Percentiles rank a stretch among this genome's conserved stretches.
phyloP scores from a whole-genome alignment of 83 land plant species.

The Larix sibirica region DNA sequence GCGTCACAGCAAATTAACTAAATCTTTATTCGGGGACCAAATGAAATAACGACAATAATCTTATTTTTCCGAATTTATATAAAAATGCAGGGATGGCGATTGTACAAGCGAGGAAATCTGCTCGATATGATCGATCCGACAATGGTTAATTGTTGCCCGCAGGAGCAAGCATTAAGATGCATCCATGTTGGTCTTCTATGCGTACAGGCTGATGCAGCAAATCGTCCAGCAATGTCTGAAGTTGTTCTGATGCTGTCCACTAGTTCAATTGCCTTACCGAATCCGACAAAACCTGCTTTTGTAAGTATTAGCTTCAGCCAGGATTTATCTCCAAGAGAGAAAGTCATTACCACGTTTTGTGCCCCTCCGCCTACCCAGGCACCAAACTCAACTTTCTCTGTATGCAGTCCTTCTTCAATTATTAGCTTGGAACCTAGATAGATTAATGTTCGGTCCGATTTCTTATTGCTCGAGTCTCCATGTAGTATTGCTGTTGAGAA shows the following conservation, averaged over 20 bases:
- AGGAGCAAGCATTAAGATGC: conserved; percentile 2
- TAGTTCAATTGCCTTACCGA: not conserved
- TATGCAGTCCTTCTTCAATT: too few species aligned
- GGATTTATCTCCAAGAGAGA: too few species aligned
- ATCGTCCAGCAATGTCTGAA: not conserved
- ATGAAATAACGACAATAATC: not conserved
- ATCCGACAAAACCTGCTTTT: conserved; percentile 7
- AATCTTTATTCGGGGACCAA: not conserved
- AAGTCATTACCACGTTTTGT: too few species aligned
- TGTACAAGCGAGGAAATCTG: not conserved
- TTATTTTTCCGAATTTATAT: not conserved
- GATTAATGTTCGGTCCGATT: too few species aligned
- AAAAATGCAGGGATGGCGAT: conserved; percentile 9
- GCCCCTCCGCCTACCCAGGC: too few species aligned
- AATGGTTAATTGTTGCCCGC: not conserved
- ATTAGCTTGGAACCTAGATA: too few species aligned
- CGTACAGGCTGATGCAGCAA: conserved; percentile 7
- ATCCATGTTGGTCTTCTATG: conserved; percentile 7
- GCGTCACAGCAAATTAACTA: not conserved
- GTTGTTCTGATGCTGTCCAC: conserved; percentile 10
- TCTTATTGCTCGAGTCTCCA: too few species aligned
- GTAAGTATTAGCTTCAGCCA: too few species aligned
- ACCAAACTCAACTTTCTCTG: too few species aligned
- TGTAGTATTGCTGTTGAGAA: too few species aligned
- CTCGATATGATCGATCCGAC: not conserved